Evolutionary conservation across 2,329 filamentous ascomycete genomes (phyloP).

Genomic region (Nigrograna mackinnonii): DNA sequence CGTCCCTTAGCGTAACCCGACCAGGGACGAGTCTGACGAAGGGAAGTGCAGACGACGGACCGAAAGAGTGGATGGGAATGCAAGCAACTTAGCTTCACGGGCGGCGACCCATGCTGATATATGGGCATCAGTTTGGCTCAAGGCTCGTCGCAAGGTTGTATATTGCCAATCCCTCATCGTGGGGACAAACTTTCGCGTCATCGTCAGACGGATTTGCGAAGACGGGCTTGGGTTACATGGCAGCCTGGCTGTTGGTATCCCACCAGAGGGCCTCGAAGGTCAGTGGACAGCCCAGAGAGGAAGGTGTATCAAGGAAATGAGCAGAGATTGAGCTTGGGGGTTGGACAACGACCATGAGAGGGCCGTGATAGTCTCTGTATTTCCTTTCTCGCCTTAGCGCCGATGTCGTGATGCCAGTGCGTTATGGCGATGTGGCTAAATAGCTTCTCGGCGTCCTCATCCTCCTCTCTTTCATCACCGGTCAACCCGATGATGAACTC

Average conservation of each 20-base stretch:
- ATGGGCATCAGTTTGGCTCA: too few species aligned
- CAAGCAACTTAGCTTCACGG: too few species aligned
- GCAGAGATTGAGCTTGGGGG: neutral
- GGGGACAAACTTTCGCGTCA: constrained; percentile 20
- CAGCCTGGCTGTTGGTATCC: constrained; percentile 6
- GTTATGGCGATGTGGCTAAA: constrained; percentile 8
- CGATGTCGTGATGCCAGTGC: constrained; percentile 17
- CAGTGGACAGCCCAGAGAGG: constrained; percentile 19
- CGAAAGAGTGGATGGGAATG: constrained; percentile 7
- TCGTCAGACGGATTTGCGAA: constrained; percentile 25
- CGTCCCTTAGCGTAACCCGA: constrained; percentile 6
- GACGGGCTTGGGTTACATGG: constrained; percentile 28
- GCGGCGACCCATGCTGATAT: neutral
- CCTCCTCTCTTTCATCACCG: too few species aligned
- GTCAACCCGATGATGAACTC: too few species aligned
- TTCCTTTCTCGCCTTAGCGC: constrained; percentile 5
- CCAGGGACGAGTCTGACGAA: constrained; percentile 2
- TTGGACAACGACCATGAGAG: constrained; percentile 1
- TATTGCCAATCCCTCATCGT: constrained; percentile 7
- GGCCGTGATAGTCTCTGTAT: neutral
- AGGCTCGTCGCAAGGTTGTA: constrained; percentile 5
- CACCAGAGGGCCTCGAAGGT: constrained; percentile 14
- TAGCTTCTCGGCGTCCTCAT: neutral
- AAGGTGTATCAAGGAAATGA: constrained; percentile 20
- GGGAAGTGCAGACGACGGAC: constrained; percentile 12